A percentile compares a stretch with the other conserved stretches of the same genome.
These are phyloP conservation scores for Gleditsia sinensis DNA, from an alignment of 306 rosid genomes.

Conservation along the genomic window DNA sequence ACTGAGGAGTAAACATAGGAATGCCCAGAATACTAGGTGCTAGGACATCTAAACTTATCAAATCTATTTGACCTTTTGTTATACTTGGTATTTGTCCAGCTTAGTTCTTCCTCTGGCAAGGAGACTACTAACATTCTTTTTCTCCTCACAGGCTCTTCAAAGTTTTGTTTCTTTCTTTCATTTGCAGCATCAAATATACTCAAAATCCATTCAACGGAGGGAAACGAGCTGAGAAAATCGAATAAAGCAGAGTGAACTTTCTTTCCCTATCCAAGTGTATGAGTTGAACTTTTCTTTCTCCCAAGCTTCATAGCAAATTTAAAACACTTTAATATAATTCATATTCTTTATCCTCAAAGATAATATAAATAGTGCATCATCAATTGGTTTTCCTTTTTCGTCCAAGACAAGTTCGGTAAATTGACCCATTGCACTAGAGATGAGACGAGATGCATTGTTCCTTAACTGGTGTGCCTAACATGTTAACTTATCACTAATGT, in stretches of 20 bases:
- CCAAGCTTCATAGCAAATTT: not conserved
- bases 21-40: too few relatives aligned
- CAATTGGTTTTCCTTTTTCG: not conserved
- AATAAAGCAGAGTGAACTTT: not conserved
- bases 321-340: not conserved
- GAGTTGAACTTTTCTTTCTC: conserved; percentile 15
- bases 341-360: conserved; percentile 8
- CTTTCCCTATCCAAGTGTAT: conserved; percentile 18
- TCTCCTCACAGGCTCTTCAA: not conserved
- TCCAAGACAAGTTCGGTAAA: conserved; percentile 24
- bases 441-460: conserved; percentile 27
- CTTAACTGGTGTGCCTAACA: conserved; percentile 32
- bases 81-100: not conserved
- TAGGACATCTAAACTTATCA: too few relatives aligned
- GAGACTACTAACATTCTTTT: too few relatives aligned
- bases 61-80: not conserved
- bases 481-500: conserved; percentile 38
- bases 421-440: conserved; percentile 31
- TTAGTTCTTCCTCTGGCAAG: too few relatives aligned
- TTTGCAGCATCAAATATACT: not conserved
- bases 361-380: not conserved
- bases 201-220: not conserved
- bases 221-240: not conserved
- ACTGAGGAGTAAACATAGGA: too few relatives aligned
- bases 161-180: not conserved